Conservation (phyloP, 2,329 filamentous ascomycete species). For the Aureobasidium sp. region DNA sequence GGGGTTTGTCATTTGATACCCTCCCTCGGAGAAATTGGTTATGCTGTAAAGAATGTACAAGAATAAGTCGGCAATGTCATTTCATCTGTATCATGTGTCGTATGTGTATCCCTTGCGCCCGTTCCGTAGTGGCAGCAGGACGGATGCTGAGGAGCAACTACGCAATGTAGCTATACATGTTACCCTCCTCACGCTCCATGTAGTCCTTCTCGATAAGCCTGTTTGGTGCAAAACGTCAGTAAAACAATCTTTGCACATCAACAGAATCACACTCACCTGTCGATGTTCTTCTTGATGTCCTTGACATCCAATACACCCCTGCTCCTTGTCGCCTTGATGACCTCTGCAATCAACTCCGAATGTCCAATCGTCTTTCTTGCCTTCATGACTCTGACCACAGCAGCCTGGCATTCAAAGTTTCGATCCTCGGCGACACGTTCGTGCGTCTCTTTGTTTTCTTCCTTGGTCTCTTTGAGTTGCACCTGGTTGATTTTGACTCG, state of each 20-base stretch:
- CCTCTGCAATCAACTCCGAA: conserved; percentile 80
- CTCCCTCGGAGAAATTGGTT: not conserved
- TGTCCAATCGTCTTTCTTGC: conserved; percentile 80
- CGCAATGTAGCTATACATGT: conserved; percentile 44
- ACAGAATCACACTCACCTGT: conserved; percentile 57
- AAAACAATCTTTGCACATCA: not conserved
- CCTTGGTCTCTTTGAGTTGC: conserved; percentile 89
- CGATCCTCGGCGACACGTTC: conserved; percentile 82
- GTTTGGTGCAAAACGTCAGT: conserved; percentile 23
- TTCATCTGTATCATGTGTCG: not conserved
- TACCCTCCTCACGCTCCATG: conserved; percentile 69
- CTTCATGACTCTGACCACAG: conserved; percentile 97
- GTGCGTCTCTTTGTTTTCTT: conserved; percentile 91
- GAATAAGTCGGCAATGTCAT: not conserved
- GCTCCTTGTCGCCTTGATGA: conserved; percentile 82
- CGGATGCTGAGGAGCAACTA: conserved; percentile 19
- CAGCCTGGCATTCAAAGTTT: conserved; percentile 94
- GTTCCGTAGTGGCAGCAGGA: no score
- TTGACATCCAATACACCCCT: conserved; percentile 76
- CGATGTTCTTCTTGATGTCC: conserved; percentile 96
- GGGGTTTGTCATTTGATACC: not conserved
- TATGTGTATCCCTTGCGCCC: not conserved
- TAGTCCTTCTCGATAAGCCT: conserved; percentile 92
- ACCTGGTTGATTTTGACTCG: conserved; percentile 99
- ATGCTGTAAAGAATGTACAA: not conserved